These are phyloP conservation scores for Plasmodium gonderi DNA, from an alignment of 169 alveolate species.

Conservation along the genomic window DNA sequence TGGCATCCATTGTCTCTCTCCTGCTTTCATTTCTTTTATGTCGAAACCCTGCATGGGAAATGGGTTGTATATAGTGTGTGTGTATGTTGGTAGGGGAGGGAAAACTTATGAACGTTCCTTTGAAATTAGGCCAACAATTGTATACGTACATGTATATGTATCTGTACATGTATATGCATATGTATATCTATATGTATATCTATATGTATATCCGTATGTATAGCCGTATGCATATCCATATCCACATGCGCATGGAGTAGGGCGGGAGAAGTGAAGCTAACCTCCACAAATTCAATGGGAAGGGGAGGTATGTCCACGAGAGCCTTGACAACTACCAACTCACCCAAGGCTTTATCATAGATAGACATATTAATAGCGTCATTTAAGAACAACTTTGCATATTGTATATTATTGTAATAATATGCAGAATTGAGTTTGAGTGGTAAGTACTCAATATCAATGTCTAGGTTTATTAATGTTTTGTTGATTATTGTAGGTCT, in stretches of 20 bases:
- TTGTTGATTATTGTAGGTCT: conserved; percentile 69
- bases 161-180: no score
- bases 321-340: conserved; percentile 70
- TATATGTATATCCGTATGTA: no score
- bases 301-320: conserved; percentile 56
- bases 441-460: conserved; percentile 71
- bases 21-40: conserved; percentile 71
- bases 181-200: no score
- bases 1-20: conserved; percentile 75
- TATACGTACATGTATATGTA: no score
- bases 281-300: conserved; percentile 62
- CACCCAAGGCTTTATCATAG: conserved; percentile 74
- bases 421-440: conserved; percentile 63
- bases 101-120: not conserved
- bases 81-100: not conserved
- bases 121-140: not conserved
- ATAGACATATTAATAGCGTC: conserved; percentile 69
- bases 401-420: conserved; percentile 49
- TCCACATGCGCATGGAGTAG: not conserved
- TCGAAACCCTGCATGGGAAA: conserved; percentile 51
- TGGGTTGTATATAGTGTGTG: not conserved
- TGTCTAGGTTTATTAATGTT: conserved; percentile 45
- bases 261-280: not conserved
- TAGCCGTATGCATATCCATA: no score
- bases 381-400: conserved; percentile 63